Percentiles rank a stretch among this genome's conserved stretches.
phyloP scores from a whole-genome alignment of 768 basidiomycete genomes.

The Hortiboletus campestris region DNA sequence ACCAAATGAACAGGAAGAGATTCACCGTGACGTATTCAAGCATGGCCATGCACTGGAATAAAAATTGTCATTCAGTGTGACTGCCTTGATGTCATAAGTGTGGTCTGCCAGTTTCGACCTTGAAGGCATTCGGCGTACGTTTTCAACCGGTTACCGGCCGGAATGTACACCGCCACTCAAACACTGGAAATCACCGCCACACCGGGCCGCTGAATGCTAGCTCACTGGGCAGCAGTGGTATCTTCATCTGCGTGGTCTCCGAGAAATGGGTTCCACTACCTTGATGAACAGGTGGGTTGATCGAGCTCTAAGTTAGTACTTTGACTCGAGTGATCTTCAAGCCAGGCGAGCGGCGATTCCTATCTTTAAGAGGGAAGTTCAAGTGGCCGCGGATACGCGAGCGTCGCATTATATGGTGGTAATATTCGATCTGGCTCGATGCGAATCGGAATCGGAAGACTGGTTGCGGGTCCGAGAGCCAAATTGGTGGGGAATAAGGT shows the following conservation, averaged over 20 bases:
- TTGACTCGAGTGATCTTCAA: constrained; percentile 8
- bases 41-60: not conserved
- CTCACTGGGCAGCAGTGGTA: not conserved
- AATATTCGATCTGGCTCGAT: constrained; percentile 12
- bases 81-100: not conserved
- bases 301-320: not conserved
- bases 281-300: not conserved
- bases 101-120: not conserved
- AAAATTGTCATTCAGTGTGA: not conserved
- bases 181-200: constrained; percentile 14
- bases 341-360: constrained; percentile 12
- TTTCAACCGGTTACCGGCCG: not conserved
- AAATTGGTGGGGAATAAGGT: constrained; percentile 3
- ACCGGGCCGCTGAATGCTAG: not conserved
- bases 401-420: not conserved
- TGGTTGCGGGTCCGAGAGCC: constrained; percentile 26
- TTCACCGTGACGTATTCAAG: not conserved
- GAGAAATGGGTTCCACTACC: not conserved
- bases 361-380: constrained; percentile 2
- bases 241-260: not conserved
- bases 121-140: not conserved
- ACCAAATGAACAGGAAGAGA: not conserved
- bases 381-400: not conserved
- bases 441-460: not conserved
- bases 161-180: constrained; percentile 6